phyloP scores from a whole-genome alignment of 2,329 filamentous ascomycete species.

The Lizonia empirigonia region DNA sequence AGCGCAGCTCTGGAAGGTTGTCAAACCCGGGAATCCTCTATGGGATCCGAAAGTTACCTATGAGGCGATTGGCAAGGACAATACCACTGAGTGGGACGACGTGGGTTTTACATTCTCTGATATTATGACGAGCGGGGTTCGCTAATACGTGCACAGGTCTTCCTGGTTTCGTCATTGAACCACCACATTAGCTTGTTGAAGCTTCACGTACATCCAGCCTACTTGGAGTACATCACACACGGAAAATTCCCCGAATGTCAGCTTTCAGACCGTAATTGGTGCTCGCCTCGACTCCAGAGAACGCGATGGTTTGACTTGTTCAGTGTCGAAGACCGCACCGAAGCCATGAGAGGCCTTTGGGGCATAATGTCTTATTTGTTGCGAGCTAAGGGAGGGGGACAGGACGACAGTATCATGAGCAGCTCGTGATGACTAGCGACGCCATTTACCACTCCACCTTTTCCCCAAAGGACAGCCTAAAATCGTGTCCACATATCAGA shows the following conservation, averaged over 20 bases:
- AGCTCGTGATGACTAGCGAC: not conserved
- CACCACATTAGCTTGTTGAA: slow-evolving; percentile 66
- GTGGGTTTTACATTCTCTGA: slow-evolving; percentile 49
- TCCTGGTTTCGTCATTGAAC: slow-evolving; percentile 66
- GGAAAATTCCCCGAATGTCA: slow-evolving; percentile 43
- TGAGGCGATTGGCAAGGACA: slow-evolving; percentile 61
- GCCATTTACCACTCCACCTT: not conserved
- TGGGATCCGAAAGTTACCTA: slow-evolving; percentile 65
- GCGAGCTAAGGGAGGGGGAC: slow-evolving; percentile 24
- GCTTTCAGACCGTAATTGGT: slow-evolving; percentile 51
- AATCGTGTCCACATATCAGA: not conserved
- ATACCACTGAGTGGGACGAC: slow-evolving; percentile 57
- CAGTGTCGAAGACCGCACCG: slow-evolving; percentile 58
- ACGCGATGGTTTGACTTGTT: slow-evolving; percentile 66
- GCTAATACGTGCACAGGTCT: slow-evolving; percentile 53
- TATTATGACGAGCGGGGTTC: not conserved
- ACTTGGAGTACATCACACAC: slow-evolving; percentile 60
- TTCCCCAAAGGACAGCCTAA: not conserved
- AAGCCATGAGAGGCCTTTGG: slow-evolving; percentile 64
- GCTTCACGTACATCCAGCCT: slow-evolving; percentile 61
- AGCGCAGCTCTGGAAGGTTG: slow-evolving; percentile 59
- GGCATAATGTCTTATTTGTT: slow-evolving; percentile 61
- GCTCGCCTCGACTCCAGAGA: slow-evolving; percentile 59
- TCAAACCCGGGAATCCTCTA: slow-evolving; percentile 56
- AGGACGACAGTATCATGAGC: slow-evolving; percentile 6